phyloP scores from a whole-genome alignment of 306 rosid species.

The Fragaria vesca region DNA sequence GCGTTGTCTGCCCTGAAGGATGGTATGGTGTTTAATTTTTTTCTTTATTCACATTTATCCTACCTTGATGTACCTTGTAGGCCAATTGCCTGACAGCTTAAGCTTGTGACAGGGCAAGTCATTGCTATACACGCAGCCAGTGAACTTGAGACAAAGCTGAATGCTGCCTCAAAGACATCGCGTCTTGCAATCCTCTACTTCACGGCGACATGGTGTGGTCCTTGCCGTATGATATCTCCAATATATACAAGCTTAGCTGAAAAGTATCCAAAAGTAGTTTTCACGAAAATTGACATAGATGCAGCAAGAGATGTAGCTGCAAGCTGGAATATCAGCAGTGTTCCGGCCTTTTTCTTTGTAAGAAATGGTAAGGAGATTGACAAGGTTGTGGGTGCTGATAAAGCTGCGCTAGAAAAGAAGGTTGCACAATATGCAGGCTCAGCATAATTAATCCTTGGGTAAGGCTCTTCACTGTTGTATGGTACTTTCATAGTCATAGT shows the following conservation, averaged over 20 bases:
- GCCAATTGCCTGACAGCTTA: background rate
- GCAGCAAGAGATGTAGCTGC: constrained; percentile 70
- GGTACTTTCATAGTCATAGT: constrained; percentile 9
- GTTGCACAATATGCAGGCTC: constrained; percentile 51
- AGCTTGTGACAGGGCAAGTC: constrained; percentile 54
- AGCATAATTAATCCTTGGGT: constrained; percentile 28
- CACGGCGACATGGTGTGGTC: constrained; percentile 96
- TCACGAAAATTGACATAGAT: constrained; percentile 73
- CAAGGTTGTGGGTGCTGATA: constrained; percentile 67
- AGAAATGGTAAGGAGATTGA: constrained; percentile 66
- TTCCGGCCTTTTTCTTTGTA: constrained; percentile 72
- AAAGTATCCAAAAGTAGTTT: constrained; percentile 62
- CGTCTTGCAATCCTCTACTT: constrained; percentile 71
- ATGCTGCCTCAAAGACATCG: constrained; percentile 66
- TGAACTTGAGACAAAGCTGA: constrained; percentile 59
- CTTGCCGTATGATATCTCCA: constrained; percentile 77
- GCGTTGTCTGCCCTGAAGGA: constrained; percentile 63
- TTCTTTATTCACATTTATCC: background rate
- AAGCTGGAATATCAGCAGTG: constrained; percentile 65
- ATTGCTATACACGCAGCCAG: constrained; percentile 53
- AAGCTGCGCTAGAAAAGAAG: constrained; percentile 57
- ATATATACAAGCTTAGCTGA: constrained; percentile 66
- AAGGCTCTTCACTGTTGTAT: constrained; percentile 14
- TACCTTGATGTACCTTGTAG: background rate
- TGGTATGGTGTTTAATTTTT: constrained; percentile 41